phyloP scores from a whole-genome alignment of 2,329 filamentous ascomycete species.

The Chalara sp. region DNA sequence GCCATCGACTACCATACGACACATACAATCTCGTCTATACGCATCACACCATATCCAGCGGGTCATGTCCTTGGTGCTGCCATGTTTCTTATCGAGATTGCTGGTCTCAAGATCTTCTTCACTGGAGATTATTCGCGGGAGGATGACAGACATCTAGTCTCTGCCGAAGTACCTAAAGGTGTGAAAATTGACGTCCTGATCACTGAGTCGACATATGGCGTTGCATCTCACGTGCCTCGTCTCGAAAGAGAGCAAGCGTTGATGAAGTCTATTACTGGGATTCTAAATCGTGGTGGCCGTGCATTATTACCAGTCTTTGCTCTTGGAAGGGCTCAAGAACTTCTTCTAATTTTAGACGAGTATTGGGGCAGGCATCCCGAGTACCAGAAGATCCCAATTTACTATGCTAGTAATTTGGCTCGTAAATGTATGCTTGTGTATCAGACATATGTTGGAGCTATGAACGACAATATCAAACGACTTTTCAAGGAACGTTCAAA shows the following conservation, averaged over 20 bases:
- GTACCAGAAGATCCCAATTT: conserved; percentile 86
- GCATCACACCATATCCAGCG: conserved; percentile 93
- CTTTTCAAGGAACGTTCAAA: conserved; percentile 91
- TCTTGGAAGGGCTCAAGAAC: conserved; percentile 85
- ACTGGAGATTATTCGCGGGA: conserved; percentile 97
- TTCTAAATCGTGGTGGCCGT: conserved; percentile 85
- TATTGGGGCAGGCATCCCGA: conserved; percentile 91
- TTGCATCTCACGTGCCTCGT: conserved; percentile 86
- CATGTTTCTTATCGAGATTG: conserved; percentile 98
- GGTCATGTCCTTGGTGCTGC: conserved; percentile 97
- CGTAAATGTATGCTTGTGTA: conserved; percentile 98
- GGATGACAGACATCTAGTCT: conserved; percentile 90
- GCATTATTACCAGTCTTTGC: conserved; percentile 95
- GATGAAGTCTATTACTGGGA: conserved; percentile 90
- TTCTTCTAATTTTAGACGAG: conserved; percentile 90
- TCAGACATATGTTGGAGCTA: conserved; percentile 94
- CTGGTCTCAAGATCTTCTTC: conserved; percentile 92
- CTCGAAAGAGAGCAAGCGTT: conserved; percentile 86
- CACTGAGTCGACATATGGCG: conserved; percentile 94
- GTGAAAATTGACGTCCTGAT: conserved; percentile 95
- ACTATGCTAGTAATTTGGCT: conserved; percentile 93
- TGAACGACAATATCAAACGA: conserved; percentile 98
- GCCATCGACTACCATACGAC: conserved; percentile 98
- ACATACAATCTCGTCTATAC: conserved; percentile 91
- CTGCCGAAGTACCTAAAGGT: conserved; percentile 80